Evolutionary conservation across 352 stramenopile genomes (phyloP).

Genomic region (Plasmopara viticola): DNA sequence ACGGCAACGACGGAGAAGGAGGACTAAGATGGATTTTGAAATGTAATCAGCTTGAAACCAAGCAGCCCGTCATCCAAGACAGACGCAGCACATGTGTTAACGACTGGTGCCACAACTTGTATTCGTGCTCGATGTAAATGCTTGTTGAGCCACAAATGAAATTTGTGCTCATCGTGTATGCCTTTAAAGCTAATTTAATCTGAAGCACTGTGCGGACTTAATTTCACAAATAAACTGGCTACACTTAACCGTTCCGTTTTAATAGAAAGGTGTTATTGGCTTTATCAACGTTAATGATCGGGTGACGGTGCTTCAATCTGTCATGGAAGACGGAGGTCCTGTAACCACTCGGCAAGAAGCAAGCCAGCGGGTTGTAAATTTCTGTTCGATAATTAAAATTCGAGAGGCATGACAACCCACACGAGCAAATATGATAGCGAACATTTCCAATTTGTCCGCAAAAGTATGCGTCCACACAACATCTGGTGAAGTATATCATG

Average conservation of each 20-base stretch:
- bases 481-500: constrained; percentile 52
- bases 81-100: constrained; percentile 11
- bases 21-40: no score
- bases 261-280: no score
- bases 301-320: no score
- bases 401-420: constrained; percentile 24
- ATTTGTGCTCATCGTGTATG: no score
- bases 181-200: no score
- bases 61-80: constrained; percentile 14
- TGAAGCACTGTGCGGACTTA: no score
- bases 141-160: not conserved
- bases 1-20: constrained; percentile 27
- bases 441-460: constrained; percentile 14
- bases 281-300: no score
- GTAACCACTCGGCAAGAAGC: constrained; percentile 54
- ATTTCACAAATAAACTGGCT: no score
- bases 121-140: not conserved
- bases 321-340: constrained; percentile 47
- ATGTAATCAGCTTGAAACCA: not conserved
- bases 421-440: not conserved
- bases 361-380: constrained; percentile 33
- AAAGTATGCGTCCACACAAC: constrained; percentile 48
- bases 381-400: constrained; percentile 69
- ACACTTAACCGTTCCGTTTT: no score
- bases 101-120: no score